Evolutionary conservation across 371 early-diverging fungal species (phyloP), one percentile per base, ranked within the genome.

Genomic region (Paramicrosporidium saccamoebae): DNA sequence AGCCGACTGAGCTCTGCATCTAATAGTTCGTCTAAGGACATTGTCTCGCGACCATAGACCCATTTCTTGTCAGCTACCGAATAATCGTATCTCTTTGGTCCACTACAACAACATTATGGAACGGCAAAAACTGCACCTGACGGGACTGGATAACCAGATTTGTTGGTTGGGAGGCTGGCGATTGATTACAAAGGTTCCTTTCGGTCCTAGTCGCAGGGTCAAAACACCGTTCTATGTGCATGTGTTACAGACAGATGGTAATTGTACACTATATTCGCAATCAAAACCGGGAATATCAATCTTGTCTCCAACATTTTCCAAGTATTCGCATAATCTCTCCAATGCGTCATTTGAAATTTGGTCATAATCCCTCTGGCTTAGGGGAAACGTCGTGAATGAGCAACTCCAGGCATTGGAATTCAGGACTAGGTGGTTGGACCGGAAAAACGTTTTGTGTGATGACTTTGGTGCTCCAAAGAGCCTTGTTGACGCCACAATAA

Each of bases 91-190:
- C 86, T 58, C 36, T 66, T 68, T 4, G 86, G 90, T 4, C 95
- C 95, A 38, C 77, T 68, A 22, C 14, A 18, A 11, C 8, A 16
- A 27, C 18, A 14, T 9, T 15, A 14, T n/a, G 10, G 16, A 12
- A 23, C 2, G 14, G 17, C 13, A 16, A 12, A 18, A 6, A 23
- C 10, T 23, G 26, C 44, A 53, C 58, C 57, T 66, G 14, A 64
- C 34, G 3, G 97, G 97, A 4, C 92, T 90, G 7, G 92, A 90
- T 4, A 81, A 46, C 97, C 97, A 96, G 10, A 96, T 73, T 44
- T 96, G 94, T 37, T 62, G 63, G 51, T 86, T 86, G 2, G 94
- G 78, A 11, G 95, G 92, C 42, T 96, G 97, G 39, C 86, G 92
- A 47, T 92, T 96, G 33, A 96, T 44, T 0, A 96, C 88, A 42